Base-by-base conservation (phyloP, 2,329 filamentous ascomycete genomes). In the Hypoxylon sp. region DNA sequence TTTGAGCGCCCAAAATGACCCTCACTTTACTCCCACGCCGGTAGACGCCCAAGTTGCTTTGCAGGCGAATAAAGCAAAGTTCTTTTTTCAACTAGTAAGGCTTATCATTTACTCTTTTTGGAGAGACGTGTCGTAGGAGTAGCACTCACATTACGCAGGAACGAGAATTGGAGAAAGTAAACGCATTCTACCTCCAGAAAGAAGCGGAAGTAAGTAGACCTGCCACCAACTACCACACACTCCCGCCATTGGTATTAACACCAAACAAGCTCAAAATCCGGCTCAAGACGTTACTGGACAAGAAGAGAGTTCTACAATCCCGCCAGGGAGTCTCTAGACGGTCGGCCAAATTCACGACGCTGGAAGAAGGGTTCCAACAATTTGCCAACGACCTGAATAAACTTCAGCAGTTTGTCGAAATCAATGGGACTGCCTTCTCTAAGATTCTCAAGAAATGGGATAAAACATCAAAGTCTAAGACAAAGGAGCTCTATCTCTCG, bases 371-470 rank as follows among this genome's bases (percentile, higher is more conserved):
- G 11, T 97, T 98, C 77, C 94, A 97, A 75, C 94, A 98, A 80
- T 99, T 99, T 79, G 95, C 95, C 77, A 95, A 93, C 77, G 96
- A 99, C 78, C 83, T 99, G 50, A 97, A 97, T 83, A 99, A 99
- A 82, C 88, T 99, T 14, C 94, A 98, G 85, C 96, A 98, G 84
- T 99, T 98, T 81, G 94, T 99, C 72, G 95, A 98, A 80, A 93
- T 98, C 78, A 99, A 99, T 79, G 95, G 96, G 77, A 98, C 94
- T 1, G 96, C 95, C 14, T 98, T 98, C 80, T 98, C 95, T 30
- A 99, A 99, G 81, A 99, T 99, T 66, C 84, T 99, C 71, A 99
- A 99, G 83, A 99, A 99, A 88, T 99, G 96, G 96, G 96, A 99
- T 83, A 99, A 99, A 88, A 98, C 95, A 1, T 98, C 95, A 74